Percentiles rank a stretch among this genome's conserved stretches.
phyloP scores from a whole-genome alignment of 768 basidiomycete species.

The Mrakia gelida region DNA sequence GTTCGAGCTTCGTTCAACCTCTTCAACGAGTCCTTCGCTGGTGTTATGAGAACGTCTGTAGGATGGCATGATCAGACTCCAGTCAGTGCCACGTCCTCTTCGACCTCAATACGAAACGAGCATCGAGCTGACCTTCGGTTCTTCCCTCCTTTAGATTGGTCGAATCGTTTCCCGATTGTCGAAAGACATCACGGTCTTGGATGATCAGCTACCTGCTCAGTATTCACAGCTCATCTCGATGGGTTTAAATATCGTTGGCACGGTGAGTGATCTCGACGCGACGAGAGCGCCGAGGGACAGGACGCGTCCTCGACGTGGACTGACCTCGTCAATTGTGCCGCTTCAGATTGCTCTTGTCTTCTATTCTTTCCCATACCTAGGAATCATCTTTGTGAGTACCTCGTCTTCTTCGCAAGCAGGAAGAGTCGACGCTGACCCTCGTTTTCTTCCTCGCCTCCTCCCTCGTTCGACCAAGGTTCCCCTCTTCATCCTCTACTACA shows the following conservation, averaged over 20 bases:
- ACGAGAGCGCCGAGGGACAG: background rate
- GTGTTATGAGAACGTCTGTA: constrained; percentile 53
- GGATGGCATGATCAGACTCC: constrained; percentile 24
- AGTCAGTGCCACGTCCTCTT: background rate
- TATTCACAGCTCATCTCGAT: constrained; percentile 16
- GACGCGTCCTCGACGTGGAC: background rate
- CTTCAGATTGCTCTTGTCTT: constrained; percentile 19
- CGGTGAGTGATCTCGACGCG: background rate
- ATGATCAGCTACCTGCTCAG: constrained; percentile 35
- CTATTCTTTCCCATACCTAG: constrained; percentile 30
- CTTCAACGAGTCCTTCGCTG: constrained; percentile 55
- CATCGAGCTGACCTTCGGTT: too few relatives aligned
- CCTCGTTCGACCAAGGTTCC: background rate
- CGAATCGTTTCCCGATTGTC: constrained; percentile 43
- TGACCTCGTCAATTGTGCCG: background rate
- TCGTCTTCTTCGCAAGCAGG: background rate
- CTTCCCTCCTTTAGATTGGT: constrained; percentile 46
- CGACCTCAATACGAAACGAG: too few relatives aligned
- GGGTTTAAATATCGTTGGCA: constrained; percentile 23
- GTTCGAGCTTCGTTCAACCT: constrained; percentile 49
- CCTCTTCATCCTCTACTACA: constrained; percentile 54
- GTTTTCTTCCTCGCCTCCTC: background rate
- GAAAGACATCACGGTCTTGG: constrained; percentile 44
- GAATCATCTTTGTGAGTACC: constrained; percentile 9
- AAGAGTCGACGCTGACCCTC: background rate